A percentile compares a stretch with the other conserved stretches of the same genome.
These are phyloP conservation scores for Ophiostoma quercus DNA, from an alignment of 2,329 filamentous ascomycete genomes.

Conservation along the genomic window DNA sequence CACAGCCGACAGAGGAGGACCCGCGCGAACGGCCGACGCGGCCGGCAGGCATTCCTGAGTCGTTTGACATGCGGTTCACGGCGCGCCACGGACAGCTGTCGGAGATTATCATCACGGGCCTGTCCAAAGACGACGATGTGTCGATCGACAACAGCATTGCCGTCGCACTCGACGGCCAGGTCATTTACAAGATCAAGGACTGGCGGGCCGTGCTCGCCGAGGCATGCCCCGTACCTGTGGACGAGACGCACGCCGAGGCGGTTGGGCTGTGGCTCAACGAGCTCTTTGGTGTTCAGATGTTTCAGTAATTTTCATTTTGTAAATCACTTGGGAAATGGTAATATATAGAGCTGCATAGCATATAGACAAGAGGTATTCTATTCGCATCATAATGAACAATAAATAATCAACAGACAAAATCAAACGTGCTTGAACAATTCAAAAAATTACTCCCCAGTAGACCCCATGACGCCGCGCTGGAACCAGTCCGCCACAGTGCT, in stretches of 20 bases:
- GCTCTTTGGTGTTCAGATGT: constrained; percentile 30
- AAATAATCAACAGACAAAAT: neutral
- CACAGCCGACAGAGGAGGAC: constrained; percentile 54
- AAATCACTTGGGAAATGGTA: neutral
- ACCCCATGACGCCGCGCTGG: constrained; percentile 81
- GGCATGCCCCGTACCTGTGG: constrained; percentile 23
- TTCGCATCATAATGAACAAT: neutral
- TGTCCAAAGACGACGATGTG: constrained; percentile 23
- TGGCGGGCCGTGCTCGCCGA: constrained; percentile 30
- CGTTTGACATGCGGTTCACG: constrained; percentile 37
- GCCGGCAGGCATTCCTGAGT: constrained; percentile 42
- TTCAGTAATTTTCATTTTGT: neutral
- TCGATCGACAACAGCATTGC: constrained; percentile 5
- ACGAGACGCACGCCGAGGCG: constrained; percentile 10
- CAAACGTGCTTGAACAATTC: neutral
- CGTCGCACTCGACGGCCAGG: constrained; percentile 28
- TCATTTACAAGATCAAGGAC: constrained; percentile 31
- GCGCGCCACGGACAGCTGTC: constrained; percentile 40
- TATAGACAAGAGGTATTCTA: constrained; percentile 13
- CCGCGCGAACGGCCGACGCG: constrained; percentile 49
- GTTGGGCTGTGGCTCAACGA: constrained; percentile 33
- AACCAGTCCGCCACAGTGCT: constrained; percentile 93
- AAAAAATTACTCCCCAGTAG: constrained; percentile 4
- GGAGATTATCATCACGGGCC: constrained; percentile 30
- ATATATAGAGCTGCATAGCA: neutral